phyloP scores from a whole-genome alignment of 2,329 filamentous ascomycete species.

The Aureobasidium sp. region DNA sequence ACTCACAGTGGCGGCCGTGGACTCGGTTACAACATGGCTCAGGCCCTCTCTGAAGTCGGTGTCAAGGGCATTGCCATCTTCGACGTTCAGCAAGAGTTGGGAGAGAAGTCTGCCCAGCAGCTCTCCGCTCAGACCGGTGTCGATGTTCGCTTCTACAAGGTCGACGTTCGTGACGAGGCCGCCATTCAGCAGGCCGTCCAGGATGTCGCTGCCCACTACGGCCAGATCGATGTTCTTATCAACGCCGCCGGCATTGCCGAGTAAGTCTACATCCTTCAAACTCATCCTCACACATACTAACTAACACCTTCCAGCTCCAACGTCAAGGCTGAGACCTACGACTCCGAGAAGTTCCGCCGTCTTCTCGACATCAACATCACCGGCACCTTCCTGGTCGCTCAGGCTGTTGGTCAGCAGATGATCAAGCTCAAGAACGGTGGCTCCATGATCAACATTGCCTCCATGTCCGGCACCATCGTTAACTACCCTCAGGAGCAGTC shows the following conservation, averaged over 20 bases:
- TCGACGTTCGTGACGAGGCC: constrained; percentile 64
- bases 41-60: constrained; percentile 67
- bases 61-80: constrained; percentile 67
- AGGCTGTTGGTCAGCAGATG: constrained; percentile 49
- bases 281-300: background rate
- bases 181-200: constrained; percentile 63
- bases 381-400: constrained; percentile 68
- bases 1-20: constrained; percentile 59
- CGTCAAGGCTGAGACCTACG: constrained; percentile 72
- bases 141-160: constrained; percentile 68
- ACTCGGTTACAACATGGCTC: constrained; percentile 71
- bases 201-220: constrained; percentile 57
- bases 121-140: constrained; percentile 65
- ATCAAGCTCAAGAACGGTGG: constrained; percentile 63
- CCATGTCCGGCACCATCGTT: constrained; percentile 43
- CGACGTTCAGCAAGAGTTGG: constrained; percentile 67
- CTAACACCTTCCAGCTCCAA: constrained; percentile 48
- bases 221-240: constrained; percentile 63
- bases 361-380: constrained; percentile 77
- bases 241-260: constrained; percentile 75
- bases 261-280: constrained; percentile 29
- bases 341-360: constrained; percentile 64
- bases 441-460: constrained; percentile 66
- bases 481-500: constrained; percentile 63
- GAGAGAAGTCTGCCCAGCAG: constrained; percentile 60